Evolutionary conservation across 1,284 basidiomycete species (phyloP).

Genomic region (Irpex lacteus): DNA sequence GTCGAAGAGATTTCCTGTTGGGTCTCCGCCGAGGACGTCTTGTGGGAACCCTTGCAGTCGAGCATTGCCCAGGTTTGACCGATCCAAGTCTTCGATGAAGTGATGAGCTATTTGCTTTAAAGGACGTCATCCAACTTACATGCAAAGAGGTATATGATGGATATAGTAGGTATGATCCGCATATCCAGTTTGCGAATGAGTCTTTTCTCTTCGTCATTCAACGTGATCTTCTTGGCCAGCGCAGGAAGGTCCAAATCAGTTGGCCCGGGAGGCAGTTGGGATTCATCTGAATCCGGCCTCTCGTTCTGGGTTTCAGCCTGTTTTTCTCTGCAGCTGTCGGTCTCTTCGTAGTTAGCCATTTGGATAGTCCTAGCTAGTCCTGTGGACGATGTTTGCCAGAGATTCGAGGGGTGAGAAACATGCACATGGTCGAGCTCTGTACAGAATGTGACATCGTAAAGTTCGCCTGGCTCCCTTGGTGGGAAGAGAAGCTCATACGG

Average conservation of each 20-base stretch:
- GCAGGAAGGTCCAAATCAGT: neutral
- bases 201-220: constrained; percentile 43
- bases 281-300: neutral
- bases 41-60: constrained; percentile 65
- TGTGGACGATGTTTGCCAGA: no score
- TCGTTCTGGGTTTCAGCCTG: no score
- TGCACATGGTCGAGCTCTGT: no score
- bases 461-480: no score
- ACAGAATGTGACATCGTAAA: no score
- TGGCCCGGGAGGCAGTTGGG: no score
- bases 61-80: constrained; percentile 76
- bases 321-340: no score
- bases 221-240: constrained; percentile 7
- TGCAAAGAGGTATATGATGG: constrained; percentile 71
- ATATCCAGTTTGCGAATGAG: constrained; percentile 65
- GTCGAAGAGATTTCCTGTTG: constrained; percentile 63
- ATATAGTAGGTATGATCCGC: constrained; percentile 68
- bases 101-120: neutral
- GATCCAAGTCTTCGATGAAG: constrained; percentile 54
- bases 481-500: no score
- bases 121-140: constrained; percentile 40
- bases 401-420: no score
- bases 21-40: constrained; percentile 65
- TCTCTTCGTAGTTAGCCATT: no score
- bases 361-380: no score